A percentile compares a stretch with the other conserved stretches of the same genome.
These are phyloP conservation scores for Ceratocystis cubensis DNA, from an alignment of 2,329 filamentous ascomycete genomes.

Conservation along the genomic window DNA sequence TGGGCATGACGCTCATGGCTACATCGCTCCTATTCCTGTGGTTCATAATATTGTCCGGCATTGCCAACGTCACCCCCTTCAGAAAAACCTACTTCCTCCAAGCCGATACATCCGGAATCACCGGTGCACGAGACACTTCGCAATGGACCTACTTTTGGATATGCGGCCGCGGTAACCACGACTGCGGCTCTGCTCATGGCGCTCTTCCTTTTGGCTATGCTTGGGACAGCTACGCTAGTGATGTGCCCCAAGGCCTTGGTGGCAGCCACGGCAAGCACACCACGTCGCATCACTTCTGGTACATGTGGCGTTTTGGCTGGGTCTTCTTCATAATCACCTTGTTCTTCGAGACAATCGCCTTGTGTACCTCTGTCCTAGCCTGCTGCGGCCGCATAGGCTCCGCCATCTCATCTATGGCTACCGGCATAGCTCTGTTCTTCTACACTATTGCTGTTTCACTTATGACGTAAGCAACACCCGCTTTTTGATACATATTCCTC, in stretches of 20 bases:
- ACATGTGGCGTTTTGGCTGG: conserved; percentile 85
- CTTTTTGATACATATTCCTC: neutral
- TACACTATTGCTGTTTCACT: conserved; percentile 53
- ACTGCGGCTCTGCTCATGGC: conserved; percentile 52
- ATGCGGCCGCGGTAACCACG: conserved; percentile 50
- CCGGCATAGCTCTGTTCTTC: conserved; percentile 53
- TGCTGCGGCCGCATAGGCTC: conserved; percentile 59
- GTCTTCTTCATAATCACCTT: conserved; percentile 78
- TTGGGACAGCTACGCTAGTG: conserved; percentile 39
- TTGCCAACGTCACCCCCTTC: conserved; percentile 42
- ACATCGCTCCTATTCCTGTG: conserved; percentile 42
- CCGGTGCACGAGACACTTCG: conserved; percentile 51
- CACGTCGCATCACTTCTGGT: conserved; percentile 54
- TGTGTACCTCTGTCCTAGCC: conserved; percentile 56
- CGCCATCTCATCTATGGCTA: conserved; percentile 48
- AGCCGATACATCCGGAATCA: conserved; percentile 61
- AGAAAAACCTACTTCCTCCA: conserved; percentile 75
- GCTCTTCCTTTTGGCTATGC: conserved; percentile 63
- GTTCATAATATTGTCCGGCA: conserved; percentile 47
- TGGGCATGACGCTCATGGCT: conserved; percentile 36
- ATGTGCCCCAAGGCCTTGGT: conserved; percentile 35
- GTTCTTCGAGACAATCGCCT: conserved; percentile 58
- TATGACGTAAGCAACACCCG: conserved; percentile 52
- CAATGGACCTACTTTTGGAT: conserved; percentile 90
- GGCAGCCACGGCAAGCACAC: conserved; percentile 42